Conservation (phyloP, 2,329 filamentous ascomycete species). For the Trichoderma oligosporum region DNA sequence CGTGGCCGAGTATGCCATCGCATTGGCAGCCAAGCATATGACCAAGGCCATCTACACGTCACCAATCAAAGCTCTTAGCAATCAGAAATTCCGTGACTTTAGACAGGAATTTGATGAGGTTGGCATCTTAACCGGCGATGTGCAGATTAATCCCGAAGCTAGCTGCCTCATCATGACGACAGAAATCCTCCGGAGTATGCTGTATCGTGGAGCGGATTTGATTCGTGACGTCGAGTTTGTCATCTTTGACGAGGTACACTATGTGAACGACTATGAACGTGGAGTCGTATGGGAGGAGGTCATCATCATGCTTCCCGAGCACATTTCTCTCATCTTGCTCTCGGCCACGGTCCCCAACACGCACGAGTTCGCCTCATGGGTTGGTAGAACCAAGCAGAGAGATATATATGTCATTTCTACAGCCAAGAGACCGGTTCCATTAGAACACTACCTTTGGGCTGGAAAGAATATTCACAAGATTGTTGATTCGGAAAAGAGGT, state of each 20-base stretch:
- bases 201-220: constrained; percentile 91
- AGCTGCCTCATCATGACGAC: constrained; percentile 99
- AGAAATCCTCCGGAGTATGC: constrained; percentile 95
- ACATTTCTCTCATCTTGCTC: constrained; percentile 90
- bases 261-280: constrained; percentile 92
- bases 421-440: constrained; percentile 85
- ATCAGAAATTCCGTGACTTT: constrained; percentile 98
- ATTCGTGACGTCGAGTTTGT: constrained; percentile 98
- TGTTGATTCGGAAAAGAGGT: constrained; percentile 87
- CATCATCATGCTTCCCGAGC: constrained; percentile 98
- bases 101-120: constrained; percentile 88
- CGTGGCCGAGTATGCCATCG: constrained; percentile 96
- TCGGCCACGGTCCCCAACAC: constrained; percentile 98
- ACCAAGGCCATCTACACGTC: constrained; percentile 99
- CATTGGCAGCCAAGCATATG: constrained; percentile 95
- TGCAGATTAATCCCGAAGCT: constrained; percentile 95
- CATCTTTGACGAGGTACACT: constrained; percentile 98
- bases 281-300: constrained; percentile 99
- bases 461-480: constrained; percentile 92
- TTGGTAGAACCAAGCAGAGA: constrained; percentile 95
- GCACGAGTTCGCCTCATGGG: constrained; percentile 97
- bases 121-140: constrained; percentile 93
- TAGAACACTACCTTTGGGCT: constrained; percentile 96
- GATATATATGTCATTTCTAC: constrained; percentile 99
- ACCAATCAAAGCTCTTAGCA: constrained; percentile 96